Conservation (phyloP, 495 filamentous ascomycete genomes). For the Bathelium albidoporum region DNA sequence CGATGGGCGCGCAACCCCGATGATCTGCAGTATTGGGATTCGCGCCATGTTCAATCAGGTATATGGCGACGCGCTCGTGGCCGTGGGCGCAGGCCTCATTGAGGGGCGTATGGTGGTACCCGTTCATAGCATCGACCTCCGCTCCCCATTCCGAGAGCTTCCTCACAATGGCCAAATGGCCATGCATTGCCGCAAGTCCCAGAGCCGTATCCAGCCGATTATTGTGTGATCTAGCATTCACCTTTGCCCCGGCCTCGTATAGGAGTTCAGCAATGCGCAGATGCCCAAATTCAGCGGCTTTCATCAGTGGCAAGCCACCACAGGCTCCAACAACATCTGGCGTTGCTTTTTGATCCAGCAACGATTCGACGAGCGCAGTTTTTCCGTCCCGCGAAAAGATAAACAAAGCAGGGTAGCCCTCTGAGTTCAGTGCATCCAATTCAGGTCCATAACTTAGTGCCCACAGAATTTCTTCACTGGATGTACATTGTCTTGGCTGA, state of each 20-base stretch:
- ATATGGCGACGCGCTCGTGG: neutral
- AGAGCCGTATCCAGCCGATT: neutral
- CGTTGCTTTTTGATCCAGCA: neutral
- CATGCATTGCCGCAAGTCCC: neutral
- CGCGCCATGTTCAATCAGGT: neutral
- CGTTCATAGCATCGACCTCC: neutral
- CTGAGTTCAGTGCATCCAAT: neutral
- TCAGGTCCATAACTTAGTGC: neutral
- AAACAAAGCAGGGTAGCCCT: neutral
- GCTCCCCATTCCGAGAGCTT: neutral
- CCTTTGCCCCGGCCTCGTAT: neutral
- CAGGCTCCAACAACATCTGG: neutral
- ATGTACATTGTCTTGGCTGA: neutral
- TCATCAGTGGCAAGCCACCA: neutral
- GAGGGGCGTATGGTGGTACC: neutral
- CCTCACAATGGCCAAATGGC: neutral
- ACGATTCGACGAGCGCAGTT: neutral
- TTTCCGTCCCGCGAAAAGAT: neutral
- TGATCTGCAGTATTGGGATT: neutral
- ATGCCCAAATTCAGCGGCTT: neutral
- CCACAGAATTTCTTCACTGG: neutral
- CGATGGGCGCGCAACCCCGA: neutral
- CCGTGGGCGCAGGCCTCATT: neutral
- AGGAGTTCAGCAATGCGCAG: neutral
- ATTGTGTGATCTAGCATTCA: neutral